These are phyloP conservation scores for Byssochlamys sp. DNA, from an alignment of 2,329 filamentous ascomycete genomes.

Conservation along the genomic window DNA sequence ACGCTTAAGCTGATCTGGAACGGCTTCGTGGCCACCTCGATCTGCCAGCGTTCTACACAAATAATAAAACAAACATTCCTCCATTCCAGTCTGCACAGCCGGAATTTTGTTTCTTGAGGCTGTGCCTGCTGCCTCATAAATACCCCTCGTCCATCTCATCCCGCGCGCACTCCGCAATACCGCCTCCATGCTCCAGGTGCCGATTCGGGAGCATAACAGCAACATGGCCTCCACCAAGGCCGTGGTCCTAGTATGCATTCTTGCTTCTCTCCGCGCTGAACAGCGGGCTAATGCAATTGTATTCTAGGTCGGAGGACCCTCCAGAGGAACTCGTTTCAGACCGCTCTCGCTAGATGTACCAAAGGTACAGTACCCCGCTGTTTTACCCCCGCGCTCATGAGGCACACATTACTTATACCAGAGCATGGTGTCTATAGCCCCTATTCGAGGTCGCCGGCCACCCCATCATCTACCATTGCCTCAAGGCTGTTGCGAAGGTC, in stretches of 20 bases:
- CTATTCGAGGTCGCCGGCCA: conserved; percentile 97
- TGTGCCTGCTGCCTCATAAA: conserved; percentile 7
- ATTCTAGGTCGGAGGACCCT: conserved; percentile 78
- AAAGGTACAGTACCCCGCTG: conserved; percentile 52
- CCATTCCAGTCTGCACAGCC: not conserved
- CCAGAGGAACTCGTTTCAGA: conserved; percentile 87
- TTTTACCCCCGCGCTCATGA: not conserved
- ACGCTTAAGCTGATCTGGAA: conserved; percentile 2
- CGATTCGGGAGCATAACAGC: conserved; percentile 30
- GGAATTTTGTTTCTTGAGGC: not conserved
- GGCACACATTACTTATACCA: not conserved
- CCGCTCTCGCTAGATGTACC: conserved; percentile 91
- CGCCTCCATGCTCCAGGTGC: conserved; percentile 37
- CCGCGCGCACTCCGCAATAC: conserved; percentile 5
- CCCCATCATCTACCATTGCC: conserved; percentile 95
- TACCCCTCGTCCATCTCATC: conserved; percentile 2
- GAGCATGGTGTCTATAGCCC: conserved; percentile 47
- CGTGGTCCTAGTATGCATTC: conserved; percentile 67
- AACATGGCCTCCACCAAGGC: conserved; percentile 67
- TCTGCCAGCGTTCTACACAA: not conserved
- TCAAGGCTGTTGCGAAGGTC: conserved; percentile 82
- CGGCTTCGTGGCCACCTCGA: conserved; percentile 1
- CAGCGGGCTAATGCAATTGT: conserved; percentile 20
- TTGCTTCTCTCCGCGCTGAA: not conserved
- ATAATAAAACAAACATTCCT: not conserved